Evolutionary conservation across 441 rosid genomes (phyloP).

Genomic region (Pelargonium cotyledonis): DNA sequence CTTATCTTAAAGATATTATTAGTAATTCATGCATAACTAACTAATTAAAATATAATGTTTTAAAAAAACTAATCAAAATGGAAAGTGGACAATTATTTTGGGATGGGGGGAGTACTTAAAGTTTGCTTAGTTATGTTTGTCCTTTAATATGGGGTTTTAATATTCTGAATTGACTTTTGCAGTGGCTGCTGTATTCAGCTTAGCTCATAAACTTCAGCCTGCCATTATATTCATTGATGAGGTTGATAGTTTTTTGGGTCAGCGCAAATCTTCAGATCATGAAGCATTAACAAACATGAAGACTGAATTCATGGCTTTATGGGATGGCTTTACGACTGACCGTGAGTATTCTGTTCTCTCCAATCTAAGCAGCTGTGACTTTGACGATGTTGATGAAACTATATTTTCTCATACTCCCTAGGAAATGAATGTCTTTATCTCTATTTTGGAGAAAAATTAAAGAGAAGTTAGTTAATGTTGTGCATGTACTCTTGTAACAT

Average conservation of each 20-base stretch:
- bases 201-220: conserved; percentile 93
- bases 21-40: too few relatives aligned
- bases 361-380: not conserved
- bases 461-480: too few relatives aligned
- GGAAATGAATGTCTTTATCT: too few relatives aligned
- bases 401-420: too few relatives aligned
- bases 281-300: conserved; percentile 93
- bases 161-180: conserved; percentile 24
- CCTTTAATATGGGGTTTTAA: not conserved
- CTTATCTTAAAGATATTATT: too few relatives aligned
- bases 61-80: too few relatives aligned
- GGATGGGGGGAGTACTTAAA: too few relatives aligned
- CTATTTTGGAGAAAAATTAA: too few relatives aligned
- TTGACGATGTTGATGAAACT: not conserved
- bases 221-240: conserved; percentile 93
- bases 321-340: conserved; percentile 98
- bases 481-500: too few relatives aligned
- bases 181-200: conserved; percentile 96
- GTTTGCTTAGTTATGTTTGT: too few relatives aligned
- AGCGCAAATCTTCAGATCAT: conserved; percentile 82
- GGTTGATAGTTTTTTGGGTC: conserved; percentile 94
- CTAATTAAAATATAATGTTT: too few relatives aligned
- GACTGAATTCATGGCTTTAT: conserved; percentile 97
- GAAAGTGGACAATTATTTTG: too few relatives aligned
- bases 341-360: conserved; percentile 50